phyloP scores from a whole-genome alignment of 441 rosid genomes.

The Omphalea diandra region DNA sequence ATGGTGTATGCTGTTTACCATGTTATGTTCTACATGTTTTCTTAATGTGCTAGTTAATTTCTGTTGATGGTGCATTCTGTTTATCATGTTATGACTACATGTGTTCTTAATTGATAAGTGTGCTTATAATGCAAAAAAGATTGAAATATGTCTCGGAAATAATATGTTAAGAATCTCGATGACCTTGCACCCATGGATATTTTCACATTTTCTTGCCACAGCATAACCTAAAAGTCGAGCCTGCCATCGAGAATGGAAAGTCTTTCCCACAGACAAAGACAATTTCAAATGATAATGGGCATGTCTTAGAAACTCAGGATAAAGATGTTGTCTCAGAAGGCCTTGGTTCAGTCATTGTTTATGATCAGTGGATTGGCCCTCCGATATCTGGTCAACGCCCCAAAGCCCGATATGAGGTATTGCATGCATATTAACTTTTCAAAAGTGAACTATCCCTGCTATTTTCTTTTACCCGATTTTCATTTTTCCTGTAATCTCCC shows the following conservation, averaged over 20 bases:
- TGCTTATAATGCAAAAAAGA: not conserved
- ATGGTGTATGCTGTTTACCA: not conserved
- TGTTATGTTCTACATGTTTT: not conserved
- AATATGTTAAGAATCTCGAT: not conserved
- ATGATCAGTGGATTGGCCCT: constrained; percentile 90
- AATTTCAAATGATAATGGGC: constrained; percentile 64
- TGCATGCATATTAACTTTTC: constrained; percentile 8
- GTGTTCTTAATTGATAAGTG: not conserved
- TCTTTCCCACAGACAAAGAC: constrained; percentile 68
- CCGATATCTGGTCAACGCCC: constrained; percentile 80
- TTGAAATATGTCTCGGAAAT: not conserved
- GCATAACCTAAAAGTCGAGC: constrained; percentile 60
- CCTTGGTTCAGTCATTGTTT: constrained; percentile 64
- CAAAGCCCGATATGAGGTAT: constrained; percentile 94
- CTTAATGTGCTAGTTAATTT: no score
- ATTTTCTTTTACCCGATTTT: constrained; percentile 15
- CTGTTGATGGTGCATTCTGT: not conserved
- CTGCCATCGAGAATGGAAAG: constrained; percentile 64
- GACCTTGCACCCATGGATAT: constrained; percentile 1
- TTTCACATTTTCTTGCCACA: constrained; percentile 31
- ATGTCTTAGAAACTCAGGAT: constrained; percentile 64
- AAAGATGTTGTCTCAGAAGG: constrained; percentile 88
- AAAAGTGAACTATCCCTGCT: constrained; percentile 7
- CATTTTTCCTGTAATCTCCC: constrained; percentile 4
- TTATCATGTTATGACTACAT: not conserved